Percentiles rank a stretch among this genome's conserved stretches.
Evolutionary conservation across 305 asterid species (phyloP).

Genomic region (Fraxinus nigra): DNA sequence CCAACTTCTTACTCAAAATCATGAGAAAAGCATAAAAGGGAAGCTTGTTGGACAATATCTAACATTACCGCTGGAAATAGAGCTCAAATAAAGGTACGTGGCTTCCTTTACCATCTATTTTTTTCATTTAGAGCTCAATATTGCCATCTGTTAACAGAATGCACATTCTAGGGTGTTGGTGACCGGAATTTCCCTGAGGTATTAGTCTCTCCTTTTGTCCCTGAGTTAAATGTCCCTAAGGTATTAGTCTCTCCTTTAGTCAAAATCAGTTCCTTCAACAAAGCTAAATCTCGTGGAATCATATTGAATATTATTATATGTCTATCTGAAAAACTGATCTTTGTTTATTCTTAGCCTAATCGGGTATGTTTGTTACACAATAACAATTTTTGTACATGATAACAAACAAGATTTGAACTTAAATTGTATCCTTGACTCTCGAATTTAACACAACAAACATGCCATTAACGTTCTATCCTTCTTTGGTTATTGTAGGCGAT

Average conservation of each 20-base stretch:
- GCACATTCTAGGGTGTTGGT: too few relatives aligned
- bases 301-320: background rate
- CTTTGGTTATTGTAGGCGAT: conserved; percentile 15
- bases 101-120: too few relatives aligned
- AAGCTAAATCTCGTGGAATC: background rate
- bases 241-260: conserved; percentile 26
- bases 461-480: background rate
- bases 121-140: too few relatives aligned
- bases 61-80: too few relatives aligned
- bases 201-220: too few relatives aligned
- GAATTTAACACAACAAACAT: background rate
- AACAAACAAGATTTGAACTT: background rate
- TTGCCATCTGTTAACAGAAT: too few relatives aligned
- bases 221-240: conserved; percentile 86
- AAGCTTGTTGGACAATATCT: too few relatives aligned
- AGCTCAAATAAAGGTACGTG: too few relatives aligned
- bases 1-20: too few relatives aligned
- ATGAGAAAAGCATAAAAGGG: too few relatives aligned
- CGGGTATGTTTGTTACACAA: background rate
- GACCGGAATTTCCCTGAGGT: too few relatives aligned
- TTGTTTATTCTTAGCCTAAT: background rate
- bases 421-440: background rate
- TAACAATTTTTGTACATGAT: background rate
- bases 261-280: background rate
- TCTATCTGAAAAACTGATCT: background rate